Evolutionary conservation across 441 rosid species (phyloP).

Genomic region (Dalechampia spathulata): DNA sequence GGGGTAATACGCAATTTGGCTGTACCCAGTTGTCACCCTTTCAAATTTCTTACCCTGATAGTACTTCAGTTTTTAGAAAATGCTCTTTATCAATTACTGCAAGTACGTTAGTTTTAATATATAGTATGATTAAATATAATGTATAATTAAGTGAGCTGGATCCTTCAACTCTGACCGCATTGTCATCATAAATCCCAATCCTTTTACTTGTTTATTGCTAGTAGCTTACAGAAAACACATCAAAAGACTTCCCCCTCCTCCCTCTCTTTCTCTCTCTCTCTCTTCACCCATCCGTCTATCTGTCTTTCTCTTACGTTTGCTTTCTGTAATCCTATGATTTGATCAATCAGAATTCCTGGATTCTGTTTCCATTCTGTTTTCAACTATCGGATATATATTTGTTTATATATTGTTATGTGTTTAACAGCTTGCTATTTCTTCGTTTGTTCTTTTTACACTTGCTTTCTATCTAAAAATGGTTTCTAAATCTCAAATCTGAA

Average conservation of each 20-base stretch:
- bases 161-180: conserved; percentile 6
- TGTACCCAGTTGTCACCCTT: conserved; percentile 15
- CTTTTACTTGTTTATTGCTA: conserved; percentile 31
- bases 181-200: neutral
- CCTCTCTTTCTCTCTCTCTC: conserved; percentile 1
- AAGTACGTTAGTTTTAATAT: too few species aligned
- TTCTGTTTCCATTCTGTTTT: conserved; percentile 22
- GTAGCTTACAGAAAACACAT: conserved; percentile 27
- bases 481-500: conserved; percentile 17
- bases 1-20: conserved; percentile 6
- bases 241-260: conserved; percentile 12
- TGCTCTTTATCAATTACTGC: too few species aligned
- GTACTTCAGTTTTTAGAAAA: too few species aligned
- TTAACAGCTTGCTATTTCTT: conserved; percentile 5
- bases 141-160: conserved; percentile 13
- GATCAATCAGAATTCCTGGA: conserved; percentile 24
- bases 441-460: neutral
- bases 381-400: conserved; percentile 16
- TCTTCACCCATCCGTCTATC: too few species aligned
- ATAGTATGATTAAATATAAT: neutral
- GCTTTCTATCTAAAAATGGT: conserved; percentile 13
- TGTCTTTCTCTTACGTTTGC: neutral
- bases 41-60: too few species aligned
- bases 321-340: conserved; percentile 9
- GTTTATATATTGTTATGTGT: conserved; percentile 9